phyloP scores from a whole-genome alignment of 169 alveolate species.

The Plasmodium gonderi region DNA sequence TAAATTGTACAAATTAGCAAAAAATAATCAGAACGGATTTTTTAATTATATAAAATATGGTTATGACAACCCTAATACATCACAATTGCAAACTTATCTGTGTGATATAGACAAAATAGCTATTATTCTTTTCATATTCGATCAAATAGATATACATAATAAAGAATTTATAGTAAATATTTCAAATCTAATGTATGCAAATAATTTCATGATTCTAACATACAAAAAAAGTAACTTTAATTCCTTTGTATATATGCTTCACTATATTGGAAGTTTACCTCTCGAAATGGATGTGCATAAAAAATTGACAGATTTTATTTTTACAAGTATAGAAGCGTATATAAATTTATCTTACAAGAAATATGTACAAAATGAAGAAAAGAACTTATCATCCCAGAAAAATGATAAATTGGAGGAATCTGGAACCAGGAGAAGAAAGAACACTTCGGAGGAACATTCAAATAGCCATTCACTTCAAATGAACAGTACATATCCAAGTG shows the following conservation, averaged over 20 bases:
- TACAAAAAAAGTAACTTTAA: constrained; percentile 38
- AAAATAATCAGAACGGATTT: background rate
- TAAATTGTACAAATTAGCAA: background rate
- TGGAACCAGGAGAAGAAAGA: background rate
- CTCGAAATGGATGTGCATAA: background rate
- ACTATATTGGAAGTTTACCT: constrained; percentile 20
- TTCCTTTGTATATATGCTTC: constrained; percentile 48
- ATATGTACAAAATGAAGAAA: background rate
- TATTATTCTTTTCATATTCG: constrained; percentile 45
- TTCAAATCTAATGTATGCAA: background rate
- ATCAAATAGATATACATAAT: constrained; percentile 72
- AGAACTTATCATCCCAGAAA: background rate
- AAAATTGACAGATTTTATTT: constrained; percentile 11
- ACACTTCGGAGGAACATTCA: background rate
- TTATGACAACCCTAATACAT: background rate
- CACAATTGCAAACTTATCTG: background rate
- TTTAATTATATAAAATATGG: background rate
- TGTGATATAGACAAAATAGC: constrained; percentile 14
- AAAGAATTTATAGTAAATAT: constrained; percentile 34
- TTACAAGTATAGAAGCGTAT: constrained; percentile 6
- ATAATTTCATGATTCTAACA: constrained; percentile 34
- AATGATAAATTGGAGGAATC: background rate
- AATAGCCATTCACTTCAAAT: background rate
- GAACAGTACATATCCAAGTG: background rate
- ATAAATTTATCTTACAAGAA: constrained; percentile 14